Percentiles rank a stretch among this genome's conserved stretches.
Evolutionary conservation across 1,139 yeast species (phyloP).

Genomic region (Entelexis sorbosivorans): DNA sequence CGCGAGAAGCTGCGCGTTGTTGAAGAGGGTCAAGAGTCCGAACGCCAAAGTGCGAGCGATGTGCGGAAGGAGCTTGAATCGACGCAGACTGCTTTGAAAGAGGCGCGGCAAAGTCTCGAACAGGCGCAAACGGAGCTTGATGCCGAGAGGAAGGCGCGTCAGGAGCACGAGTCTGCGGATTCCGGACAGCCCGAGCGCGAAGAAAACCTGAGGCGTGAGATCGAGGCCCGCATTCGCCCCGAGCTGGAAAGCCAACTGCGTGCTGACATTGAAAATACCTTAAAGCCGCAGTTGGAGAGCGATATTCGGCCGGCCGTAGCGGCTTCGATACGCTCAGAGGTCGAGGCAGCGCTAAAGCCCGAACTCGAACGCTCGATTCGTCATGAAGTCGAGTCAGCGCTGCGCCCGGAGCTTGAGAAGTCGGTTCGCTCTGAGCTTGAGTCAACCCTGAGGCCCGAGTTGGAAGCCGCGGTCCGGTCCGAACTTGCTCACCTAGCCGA

Average conservation of each 20-base stretch:
- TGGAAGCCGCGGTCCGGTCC: neutral
- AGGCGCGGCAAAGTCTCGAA: neutral
- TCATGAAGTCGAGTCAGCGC: neutral
- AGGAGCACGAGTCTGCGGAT: neutral
- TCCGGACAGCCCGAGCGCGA: neutral
- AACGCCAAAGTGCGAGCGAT: neutral
- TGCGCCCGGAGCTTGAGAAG: neutral
- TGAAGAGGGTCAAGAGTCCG: neutral
- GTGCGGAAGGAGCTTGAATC: neutral
- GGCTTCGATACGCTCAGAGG: neutral
- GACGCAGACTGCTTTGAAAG: neutral
- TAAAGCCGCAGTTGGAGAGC: neutral
- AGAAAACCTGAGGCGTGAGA: neutral
- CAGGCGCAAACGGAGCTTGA: neutral
- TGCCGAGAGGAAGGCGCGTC: neutral
- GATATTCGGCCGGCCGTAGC: neutral
- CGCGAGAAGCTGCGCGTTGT: neutral
- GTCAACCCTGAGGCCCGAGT: slow-evolving; percentile 1
- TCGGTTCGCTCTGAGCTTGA: neutral
- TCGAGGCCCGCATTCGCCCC: neutral
- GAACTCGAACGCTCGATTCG: neutral
- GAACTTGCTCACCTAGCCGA: neutral
- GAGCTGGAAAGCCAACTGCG: neutral
- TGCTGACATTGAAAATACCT: neutral
- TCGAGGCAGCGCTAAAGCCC: neutral